Percentiles rank a stretch among this genome's conserved stretches.
Evolutionary conservation across 257 asterid genomes (phyloP).

Genomic region (Gentiana macrophylla): DNA sequence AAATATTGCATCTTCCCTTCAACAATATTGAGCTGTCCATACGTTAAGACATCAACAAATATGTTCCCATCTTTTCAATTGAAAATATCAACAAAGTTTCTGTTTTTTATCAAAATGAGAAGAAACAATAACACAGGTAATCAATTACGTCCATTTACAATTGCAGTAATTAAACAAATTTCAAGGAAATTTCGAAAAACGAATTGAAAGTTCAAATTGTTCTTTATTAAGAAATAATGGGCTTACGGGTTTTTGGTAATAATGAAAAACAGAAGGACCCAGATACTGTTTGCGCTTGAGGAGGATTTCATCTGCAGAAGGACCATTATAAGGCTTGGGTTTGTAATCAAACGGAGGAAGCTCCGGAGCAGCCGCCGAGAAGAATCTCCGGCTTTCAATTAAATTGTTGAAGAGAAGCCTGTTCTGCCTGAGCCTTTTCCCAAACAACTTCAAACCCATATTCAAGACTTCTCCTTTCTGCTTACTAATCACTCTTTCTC

Average conservation of each 20-base stretch:
- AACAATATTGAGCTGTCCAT: conserved; percentile 70
- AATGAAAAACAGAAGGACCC: conserved; percentile 86
- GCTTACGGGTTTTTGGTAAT: conserved; percentile 80
- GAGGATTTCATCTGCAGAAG: conserved; percentile 60
- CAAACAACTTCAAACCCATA: conserved; percentile 8
- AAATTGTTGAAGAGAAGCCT: neutral
- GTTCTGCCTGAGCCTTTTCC: conserved; percentile 1
- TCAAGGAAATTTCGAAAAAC: too few species aligned
- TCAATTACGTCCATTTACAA: too few species aligned
- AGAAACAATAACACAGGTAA: too few species aligned
- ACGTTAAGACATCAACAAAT: conserved; percentile 1
- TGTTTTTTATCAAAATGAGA: too few species aligned
- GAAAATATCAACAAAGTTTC: neutral
- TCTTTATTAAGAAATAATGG: too few species aligned
- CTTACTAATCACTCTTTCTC: too few species aligned
- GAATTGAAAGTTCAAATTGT: too few species aligned
- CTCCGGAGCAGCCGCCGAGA: conserved; percentile 29
- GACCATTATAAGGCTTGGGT: conserved; percentile 74
- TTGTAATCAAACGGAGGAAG: conserved; percentile 64
- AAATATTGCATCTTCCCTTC: conserved; percentile 97
- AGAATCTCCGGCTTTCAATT: neutral
- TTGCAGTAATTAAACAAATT: too few species aligned
- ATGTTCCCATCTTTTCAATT: neutral
- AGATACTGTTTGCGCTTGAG: conserved; percentile 63
- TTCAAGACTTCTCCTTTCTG: neutral